phyloP scores from a whole-genome alignment of 2,329 filamentous ascomycete species.

The Arthrobotrys pseudoclavata region DNA sequence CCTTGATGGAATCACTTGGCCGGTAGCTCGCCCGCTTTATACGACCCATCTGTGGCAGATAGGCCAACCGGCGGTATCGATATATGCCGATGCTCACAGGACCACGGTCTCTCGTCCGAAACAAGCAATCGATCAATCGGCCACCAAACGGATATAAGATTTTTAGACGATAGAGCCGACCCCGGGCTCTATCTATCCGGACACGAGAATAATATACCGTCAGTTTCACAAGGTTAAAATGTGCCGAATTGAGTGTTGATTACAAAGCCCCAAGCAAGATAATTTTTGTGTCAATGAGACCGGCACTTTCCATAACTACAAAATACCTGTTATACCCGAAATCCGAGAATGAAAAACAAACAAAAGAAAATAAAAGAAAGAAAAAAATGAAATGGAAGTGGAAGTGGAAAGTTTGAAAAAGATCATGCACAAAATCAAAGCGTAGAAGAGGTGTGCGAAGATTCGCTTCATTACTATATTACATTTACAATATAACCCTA shows the following conservation, averaged over 20 bases:
- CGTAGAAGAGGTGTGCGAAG: neutral
- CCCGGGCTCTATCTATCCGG: neutral
- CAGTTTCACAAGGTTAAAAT: slow-evolving; percentile 10
- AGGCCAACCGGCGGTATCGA: neutral
- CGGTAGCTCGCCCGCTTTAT: neutral
- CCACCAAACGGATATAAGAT: slow-evolving; percentile 5
- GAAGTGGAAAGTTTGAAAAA: neutral
- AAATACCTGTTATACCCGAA: too few relatives aligned
- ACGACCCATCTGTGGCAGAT: neutral
- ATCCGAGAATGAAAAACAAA: too few relatives aligned
- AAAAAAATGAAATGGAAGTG: neutral
- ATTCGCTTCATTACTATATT: slow-evolving; percentile 51
- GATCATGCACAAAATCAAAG: neutral
- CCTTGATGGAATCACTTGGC: slow-evolving; percentile 3
- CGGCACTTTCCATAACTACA: neutral
- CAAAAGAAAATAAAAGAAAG: neutral
- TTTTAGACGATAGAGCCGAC: neutral
- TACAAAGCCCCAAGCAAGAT: neutral
- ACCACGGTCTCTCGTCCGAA: neutral
- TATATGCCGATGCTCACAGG: neutral
- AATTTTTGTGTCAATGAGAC: neutral
- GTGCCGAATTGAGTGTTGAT: slow-evolving; percentile 7
- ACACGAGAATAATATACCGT: neutral
- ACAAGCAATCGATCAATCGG: neutral
- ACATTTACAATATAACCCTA: slow-evolving; percentile 23